phyloP scores from a whole-genome alignment of 441 rosid species.

The Erodium trifolium region DNA sequence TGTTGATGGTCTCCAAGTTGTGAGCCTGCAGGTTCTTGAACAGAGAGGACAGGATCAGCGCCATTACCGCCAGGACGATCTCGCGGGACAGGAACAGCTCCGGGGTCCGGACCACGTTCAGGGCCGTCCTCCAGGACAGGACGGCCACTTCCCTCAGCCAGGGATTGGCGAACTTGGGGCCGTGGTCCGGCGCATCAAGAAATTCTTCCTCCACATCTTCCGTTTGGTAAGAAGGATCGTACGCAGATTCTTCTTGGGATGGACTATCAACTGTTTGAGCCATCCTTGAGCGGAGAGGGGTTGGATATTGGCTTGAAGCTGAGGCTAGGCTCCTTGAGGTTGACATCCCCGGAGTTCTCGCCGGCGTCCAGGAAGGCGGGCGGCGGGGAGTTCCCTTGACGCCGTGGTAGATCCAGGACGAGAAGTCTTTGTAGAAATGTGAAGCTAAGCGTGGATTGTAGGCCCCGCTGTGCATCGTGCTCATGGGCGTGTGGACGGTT shows the following conservation, averaged over 20 bases:
- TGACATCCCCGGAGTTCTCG: slow-evolving; percentile 31
- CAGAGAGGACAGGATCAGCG: slow-evolving; percentile 50
- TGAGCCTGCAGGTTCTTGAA: slow-evolving; percentile 28
- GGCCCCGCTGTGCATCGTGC: slow-evolving; percentile 22
- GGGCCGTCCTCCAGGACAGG: slow-evolving; percentile 42
- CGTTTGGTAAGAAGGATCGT: too few relatives aligned
- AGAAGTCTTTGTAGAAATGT: slow-evolving; percentile 57
- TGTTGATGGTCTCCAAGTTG: slow-evolving; percentile 31
- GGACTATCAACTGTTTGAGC: too few relatives aligned
- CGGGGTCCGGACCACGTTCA: slow-evolving; percentile 52
- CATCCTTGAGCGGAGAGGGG: slow-evolving; percentile 14
- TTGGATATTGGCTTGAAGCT: slow-evolving; percentile 18
- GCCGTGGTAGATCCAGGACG: slow-evolving; percentile 50
- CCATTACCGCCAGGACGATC: slow-evolving; percentile 51
- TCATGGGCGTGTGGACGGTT: slow-evolving; percentile 31
- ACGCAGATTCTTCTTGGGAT: too few relatives aligned
- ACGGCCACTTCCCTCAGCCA: slow-evolving; percentile 53
- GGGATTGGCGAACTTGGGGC: slow-evolving; percentile 53
- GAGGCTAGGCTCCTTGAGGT: slow-evolving; percentile 25
- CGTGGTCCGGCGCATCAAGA: not conserved
- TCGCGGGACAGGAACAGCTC: slow-evolving; percentile 55
- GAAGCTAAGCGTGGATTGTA: slow-evolving; percentile 49
- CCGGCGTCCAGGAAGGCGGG: slow-evolving; percentile 56
- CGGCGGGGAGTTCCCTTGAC: slow-evolving; percentile 45
- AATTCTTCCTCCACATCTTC: too few relatives aligned